Base-by-base conservation (phyloP, 352 stramenopile species). In the Detonula confervacea region DNA sequence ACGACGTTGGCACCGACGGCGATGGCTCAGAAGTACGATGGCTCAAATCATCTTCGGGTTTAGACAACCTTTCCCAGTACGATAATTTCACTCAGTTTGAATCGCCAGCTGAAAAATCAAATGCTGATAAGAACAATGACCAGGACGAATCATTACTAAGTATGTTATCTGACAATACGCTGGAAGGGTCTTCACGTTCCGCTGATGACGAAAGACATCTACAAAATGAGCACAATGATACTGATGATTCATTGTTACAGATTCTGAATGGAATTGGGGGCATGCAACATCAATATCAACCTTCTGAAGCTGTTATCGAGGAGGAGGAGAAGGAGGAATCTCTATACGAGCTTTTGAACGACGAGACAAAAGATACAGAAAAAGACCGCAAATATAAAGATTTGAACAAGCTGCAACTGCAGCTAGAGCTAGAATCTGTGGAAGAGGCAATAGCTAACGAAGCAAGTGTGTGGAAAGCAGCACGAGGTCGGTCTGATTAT, bases 341-440 rank as follows among this genome's bases (percentile, higher is more conserved):
- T 27, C 33, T 82, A 39, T 37, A 30, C n/a, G 61, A 78, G 11
- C 42, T 83, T 29, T 47, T 83, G 11, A 64, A 73, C 44, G 59
- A 77, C 61, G 59, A 73, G 70, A 63, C 72, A 2, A 66, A 75
- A 60, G 44, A 62, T 14, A 59, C 12, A 51, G 25, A 37, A 16
- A 65, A 60, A 18, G 33, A 49, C 49, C 20, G 24, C 1, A 78
- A 84, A 42, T 73, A 80, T 42, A 22, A 66, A 55, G 37, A 83
- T 42, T 66, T 87, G 3, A 60, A 86, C 44, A 51, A 59, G 7
- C 37, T 92, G 29, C 87, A 94, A 84, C 27, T 92, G 11, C 87
- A 88, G 82, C 68, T 94, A 8, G 89, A 94, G 70, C 86, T 84
- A 52, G 81, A 86, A 70, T 87, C 89, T 0, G 83, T 87, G 20